These are phyloP conservation scores for Sequoiadendron giganteum DNA, from an alignment of 75 land plant species.

Conservation along the genomic window DNA sequence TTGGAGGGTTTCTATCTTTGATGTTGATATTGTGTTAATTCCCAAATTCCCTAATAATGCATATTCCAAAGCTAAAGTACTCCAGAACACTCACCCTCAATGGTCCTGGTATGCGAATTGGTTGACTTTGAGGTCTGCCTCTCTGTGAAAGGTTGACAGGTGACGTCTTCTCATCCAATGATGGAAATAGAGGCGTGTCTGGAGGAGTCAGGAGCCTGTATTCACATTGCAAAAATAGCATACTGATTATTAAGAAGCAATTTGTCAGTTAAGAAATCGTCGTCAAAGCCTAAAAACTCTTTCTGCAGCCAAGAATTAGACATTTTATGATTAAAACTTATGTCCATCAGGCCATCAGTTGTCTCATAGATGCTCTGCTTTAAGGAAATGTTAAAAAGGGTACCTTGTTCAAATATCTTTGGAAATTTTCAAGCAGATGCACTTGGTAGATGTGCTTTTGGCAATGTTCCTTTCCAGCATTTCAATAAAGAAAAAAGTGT, in stretches of 20 bases:
- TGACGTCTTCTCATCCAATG: slow-evolving; percentile 73
- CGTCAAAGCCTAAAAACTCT: not conserved
- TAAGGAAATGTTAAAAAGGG: not conserved
- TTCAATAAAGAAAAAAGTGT: not conserved
- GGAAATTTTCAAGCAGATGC: not conserved
- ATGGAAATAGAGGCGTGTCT: slow-evolving; percentile 91
- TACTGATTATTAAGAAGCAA: not conserved
- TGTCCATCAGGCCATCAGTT: not conserved
- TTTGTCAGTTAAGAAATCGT: slow-evolving; percentile 5
- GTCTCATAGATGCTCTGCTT: not conserved
- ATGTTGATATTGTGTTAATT: not conserved
- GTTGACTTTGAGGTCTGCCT: slow-evolving; percentile 57
- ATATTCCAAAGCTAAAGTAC: not conserved
- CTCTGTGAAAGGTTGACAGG: slow-evolving; percentile 30
- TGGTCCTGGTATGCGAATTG: slow-evolving; percentile 52
- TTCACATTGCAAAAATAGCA: slow-evolving; percentile 4
- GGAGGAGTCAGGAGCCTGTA: slow-evolving; percentile 94
- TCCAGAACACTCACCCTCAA: slow-evolving; percentile 27
- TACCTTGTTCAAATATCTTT: not conserved
- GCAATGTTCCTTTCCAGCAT: not conserved
- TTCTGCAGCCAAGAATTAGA: not conserved
- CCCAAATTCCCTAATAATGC: not conserved
- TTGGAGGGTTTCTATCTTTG: no score
- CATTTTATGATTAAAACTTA: not conserved
- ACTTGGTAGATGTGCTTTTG: not conserved